These are phyloP conservation scores for Stagonosporopsis chrysanthemi DNA, from an alignment of 2,329 filamentous ascomycete genomes.

Conservation along the genomic window DNA sequence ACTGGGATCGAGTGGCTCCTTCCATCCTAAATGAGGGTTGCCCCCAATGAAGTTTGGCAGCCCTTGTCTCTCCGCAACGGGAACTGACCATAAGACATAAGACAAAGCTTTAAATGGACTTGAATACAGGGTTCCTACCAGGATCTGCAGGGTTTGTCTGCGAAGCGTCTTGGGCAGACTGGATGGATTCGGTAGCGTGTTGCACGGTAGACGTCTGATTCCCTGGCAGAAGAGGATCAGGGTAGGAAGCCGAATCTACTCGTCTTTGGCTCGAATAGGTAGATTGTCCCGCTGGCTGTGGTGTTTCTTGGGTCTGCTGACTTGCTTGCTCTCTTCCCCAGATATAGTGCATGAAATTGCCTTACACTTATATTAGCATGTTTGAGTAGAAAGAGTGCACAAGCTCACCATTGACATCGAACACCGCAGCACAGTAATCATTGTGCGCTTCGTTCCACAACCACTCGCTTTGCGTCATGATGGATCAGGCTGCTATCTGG, in stretches of 20 bases:
- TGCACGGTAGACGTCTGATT: no score
- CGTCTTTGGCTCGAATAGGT: neutral
- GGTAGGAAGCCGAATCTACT: neutral
- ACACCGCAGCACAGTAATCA: neutral
- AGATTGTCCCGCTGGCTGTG: no score
- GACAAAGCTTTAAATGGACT: neutral
- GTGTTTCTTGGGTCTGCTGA: neutral
- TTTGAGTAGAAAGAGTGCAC: neutral
- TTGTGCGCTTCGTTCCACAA: neutral
- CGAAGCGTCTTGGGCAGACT: no score
- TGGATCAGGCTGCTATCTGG: neutral
- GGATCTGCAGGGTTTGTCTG: neutral
- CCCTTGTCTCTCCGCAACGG: neutral
- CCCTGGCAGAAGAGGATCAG: neutral
- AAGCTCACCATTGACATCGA: neutral
- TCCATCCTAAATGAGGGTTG: conserved; percentile 16
- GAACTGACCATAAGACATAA: neutral
- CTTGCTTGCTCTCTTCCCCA: neutral
- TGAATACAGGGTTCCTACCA: neutral
- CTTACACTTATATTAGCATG: neutral
- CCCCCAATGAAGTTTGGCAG: neutral
- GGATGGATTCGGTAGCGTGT: no score
- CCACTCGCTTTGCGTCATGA: neutral
- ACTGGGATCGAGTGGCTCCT: conserved; percentile 17
- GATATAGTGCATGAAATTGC: neutral